These are phyloP conservation scores for Sophora flavescens DNA, from an alignment of 306 rosid species.

Conservation along the genomic window DNA sequence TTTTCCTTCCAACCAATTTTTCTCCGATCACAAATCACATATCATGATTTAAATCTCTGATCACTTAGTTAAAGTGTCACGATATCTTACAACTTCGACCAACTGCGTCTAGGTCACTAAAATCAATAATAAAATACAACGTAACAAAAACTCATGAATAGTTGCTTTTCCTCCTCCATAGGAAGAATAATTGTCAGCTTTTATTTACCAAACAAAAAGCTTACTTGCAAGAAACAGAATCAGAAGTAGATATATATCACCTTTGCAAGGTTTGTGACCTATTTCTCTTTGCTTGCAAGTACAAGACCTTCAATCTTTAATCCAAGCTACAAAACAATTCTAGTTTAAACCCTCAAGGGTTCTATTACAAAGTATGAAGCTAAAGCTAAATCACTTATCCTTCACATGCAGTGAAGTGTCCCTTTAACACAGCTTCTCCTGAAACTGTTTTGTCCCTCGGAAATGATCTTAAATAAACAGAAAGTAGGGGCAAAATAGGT, in stretches of 20 bases:
- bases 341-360: slow-evolving; percentile 26
- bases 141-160: slow-evolving; percentile 5
- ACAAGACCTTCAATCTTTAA: slow-evolving; percentile 36
- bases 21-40: too few species aligned
- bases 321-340: slow-evolving; percentile 28
- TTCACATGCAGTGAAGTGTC: slow-evolving; percentile 25
- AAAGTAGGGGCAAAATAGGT: background rate
- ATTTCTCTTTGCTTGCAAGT: slow-evolving; percentile 38
- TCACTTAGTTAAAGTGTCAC: too few species aligned
- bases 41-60: too few species aligned
- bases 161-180: background rate
- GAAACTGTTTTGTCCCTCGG: slow-evolving; percentile 37
- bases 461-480: slow-evolving; percentile 32
- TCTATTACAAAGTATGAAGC: slow-evolving; percentile 33
- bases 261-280: slow-evolving; percentile 16
- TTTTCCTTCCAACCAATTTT: too few species aligned
- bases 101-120: too few species aligned
- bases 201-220: slow-evolving; percentile 31
- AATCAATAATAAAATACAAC: too few species aligned
- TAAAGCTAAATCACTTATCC: slow-evolving; percentile 5
- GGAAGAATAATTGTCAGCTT: slow-evolving; percentile 31
- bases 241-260: slow-evolving; percentile 27
- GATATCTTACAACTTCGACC: too few species aligned
- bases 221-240: slow-evolving; percentile 42
- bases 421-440: slow-evolving; percentile 16